These are phyloP conservation scores for Alternaria tenuissima DNA, from an alignment of 2,329 filamentous ascomycete species.

Conservation along the genomic window DNA sequence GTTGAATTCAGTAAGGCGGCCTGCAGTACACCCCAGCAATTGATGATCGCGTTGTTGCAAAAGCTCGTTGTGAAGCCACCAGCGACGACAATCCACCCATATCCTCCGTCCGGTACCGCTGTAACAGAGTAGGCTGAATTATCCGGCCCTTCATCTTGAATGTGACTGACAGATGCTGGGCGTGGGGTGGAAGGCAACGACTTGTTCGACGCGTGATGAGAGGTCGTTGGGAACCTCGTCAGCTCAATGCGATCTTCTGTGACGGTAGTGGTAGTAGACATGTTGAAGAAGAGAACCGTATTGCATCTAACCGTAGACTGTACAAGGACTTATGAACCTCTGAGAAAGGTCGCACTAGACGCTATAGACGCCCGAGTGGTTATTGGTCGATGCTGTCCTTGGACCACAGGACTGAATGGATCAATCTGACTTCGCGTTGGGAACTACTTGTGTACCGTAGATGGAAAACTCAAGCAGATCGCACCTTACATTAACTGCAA, in stretches of 20 bases:
- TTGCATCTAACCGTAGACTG: not conserved
- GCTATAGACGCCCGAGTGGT: not conserved
- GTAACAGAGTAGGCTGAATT: constrained; percentile 30
- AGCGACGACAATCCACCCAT: constrained; percentile 65
- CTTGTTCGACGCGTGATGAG: not conserved
- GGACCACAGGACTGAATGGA: not conserved
- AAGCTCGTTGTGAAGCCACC: constrained; percentile 62
- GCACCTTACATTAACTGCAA: not conserved
- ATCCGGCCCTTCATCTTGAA: constrained; percentile 19
- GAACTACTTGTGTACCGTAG: not conserved
- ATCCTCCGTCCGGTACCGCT: constrained; percentile 61
- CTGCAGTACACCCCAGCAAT: constrained; percentile 70
- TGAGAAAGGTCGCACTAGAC: not conserved
- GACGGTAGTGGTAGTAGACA: not conserved
- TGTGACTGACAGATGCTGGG: not conserved
- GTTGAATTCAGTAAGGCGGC: constrained; percentile 61
- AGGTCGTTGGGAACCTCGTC: not conserved
- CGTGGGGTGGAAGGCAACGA: not conserved
- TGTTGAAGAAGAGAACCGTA: not conserved
- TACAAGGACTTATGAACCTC: not conserved
- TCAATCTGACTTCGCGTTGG: not conserved
- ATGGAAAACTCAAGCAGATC: not conserved
- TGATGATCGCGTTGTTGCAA: constrained; percentile 61
- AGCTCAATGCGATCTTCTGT: not conserved
- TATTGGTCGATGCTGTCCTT: not conserved